Evolutionary conservation across 495 filamentous ascomycete species (phyloP).

Genomic region (Penicillium maclennaniae): DNA sequence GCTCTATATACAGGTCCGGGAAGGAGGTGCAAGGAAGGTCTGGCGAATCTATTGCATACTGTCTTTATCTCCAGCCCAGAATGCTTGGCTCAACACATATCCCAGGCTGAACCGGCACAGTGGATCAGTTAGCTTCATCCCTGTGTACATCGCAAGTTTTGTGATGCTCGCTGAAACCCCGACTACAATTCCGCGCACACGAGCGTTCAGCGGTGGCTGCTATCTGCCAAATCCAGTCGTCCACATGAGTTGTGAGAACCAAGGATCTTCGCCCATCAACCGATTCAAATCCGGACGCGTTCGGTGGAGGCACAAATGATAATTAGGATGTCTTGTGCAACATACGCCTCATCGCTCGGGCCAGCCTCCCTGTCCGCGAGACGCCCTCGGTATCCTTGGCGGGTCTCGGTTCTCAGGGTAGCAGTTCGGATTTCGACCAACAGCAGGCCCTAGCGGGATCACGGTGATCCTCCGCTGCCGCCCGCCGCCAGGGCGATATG

Average conservation of each 20-base stretch:
- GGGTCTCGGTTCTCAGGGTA: constrained; percentile 9
- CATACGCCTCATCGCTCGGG: constrained; percentile 20
- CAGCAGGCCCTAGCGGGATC: constrained; percentile 11
- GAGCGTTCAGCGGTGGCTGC: not conserved
- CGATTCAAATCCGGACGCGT: constrained; percentile 14
- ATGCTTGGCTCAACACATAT: constrained; percentile 22
- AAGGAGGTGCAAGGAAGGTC: constrained; percentile 10
- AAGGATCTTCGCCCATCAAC: not conserved
- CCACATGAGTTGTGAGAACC: not conserved
- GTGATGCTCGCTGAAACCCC: constrained; percentile 4
- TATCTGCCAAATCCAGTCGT: not conserved
- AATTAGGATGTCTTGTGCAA: constrained; percentile 14
- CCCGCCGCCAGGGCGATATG: constrained; percentile 5
- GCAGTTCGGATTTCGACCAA: constrained; percentile 18
- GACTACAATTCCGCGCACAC: not conserved
- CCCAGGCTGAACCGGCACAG: constrained; percentile 12
- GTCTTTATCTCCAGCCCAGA: constrained; percentile 23
- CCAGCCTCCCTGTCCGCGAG: constrained; percentile 10
- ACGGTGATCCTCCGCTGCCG: constrained; percentile 14
- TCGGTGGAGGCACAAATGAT: constrained; percentile 4
- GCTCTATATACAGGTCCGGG: constrained; percentile 8
- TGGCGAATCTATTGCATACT: constrained; percentile 12
- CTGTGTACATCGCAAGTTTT: constrained; percentile 1
- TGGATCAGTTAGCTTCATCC: constrained; percentile 12
- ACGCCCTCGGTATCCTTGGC: constrained; percentile 24